Evolutionary conservation across 192 early-diverging fungal species (phyloP).

Genomic region (Coemansia sp.): DNA sequence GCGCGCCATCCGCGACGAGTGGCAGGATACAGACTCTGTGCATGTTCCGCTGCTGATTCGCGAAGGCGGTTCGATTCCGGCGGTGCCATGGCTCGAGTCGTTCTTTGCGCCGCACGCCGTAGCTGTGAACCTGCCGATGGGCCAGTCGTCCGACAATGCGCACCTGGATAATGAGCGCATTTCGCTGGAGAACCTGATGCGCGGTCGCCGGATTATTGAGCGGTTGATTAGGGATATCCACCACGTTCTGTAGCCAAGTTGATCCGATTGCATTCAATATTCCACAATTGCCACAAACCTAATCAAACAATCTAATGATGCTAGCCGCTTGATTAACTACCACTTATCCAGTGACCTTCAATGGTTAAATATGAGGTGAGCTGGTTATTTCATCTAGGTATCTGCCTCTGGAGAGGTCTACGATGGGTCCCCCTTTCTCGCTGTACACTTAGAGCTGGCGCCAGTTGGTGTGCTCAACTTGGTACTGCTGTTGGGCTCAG

Average conservation of each 20-base stretch:
- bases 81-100: constrained; percentile 68
- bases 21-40: constrained; percentile 8
- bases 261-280: no score
- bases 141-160: constrained; percentile 74
- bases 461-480: no score
- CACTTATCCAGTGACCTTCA: no score
- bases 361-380: no score
- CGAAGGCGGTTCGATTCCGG: constrained; percentile 75
- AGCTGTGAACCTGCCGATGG: constrained; percentile 74
- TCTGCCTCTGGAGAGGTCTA: no score
- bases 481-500: no score
- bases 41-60: constrained; percentile 65
- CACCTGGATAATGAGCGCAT: constrained; percentile 77
- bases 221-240: constrained; percentile 32
- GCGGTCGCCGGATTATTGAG: constrained; percentile 63
- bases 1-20: constrained; percentile 54
- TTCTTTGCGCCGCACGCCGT: constrained; percentile 56
- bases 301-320: no score
- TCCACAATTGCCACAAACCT: no score
- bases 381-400: no score
- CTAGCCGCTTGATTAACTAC: no score
- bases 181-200: constrained; percentile 61
- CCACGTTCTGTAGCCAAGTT: neutral
- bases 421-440: no score
- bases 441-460: no score